Conservation (phyloP, 495 filamentous ascomycete genomes). For the Pyronema omphalodes region DNA sequence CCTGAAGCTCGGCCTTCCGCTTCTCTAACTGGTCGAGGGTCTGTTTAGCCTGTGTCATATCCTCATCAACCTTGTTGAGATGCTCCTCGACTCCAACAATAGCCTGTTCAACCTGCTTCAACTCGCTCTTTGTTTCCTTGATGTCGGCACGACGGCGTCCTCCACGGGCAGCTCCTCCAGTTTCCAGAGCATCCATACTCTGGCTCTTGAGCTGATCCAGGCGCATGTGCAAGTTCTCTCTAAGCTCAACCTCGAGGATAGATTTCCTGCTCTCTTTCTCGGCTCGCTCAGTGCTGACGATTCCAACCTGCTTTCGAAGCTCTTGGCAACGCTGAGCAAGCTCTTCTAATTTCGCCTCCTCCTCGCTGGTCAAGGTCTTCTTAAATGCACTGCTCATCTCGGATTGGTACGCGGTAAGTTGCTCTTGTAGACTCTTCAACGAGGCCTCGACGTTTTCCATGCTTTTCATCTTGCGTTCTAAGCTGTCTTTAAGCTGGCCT, state of each 20-base stretch:
- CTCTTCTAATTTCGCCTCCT: conserved; percentile 62
- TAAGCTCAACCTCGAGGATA: conserved; percentile 61
- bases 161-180: conserved; percentile 28
- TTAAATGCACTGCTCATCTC: conserved; percentile 80
- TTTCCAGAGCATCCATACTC: conserved; percentile 45
- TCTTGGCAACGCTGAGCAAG: conserved; percentile 50
- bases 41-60: conserved; percentile 45
- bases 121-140: conserved; percentile 62
- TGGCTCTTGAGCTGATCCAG: conserved; percentile 73
- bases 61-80: conserved; percentile 49
- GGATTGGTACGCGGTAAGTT: conserved; percentile 50
- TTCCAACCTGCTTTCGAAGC: conserved; percentile 52
- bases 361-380: conserved; percentile 63
- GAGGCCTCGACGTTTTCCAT: conserved; percentile 57
- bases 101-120: conserved; percentile 51
- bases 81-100: conserved; percentile 44
- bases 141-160: conserved; percentile 39
- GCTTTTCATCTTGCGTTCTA: conserved; percentile 51
- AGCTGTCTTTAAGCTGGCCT: conserved; percentile 51
- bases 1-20: conserved; percentile 45
- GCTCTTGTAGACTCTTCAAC: conserved; percentile 55
- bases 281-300: conserved; percentile 50
- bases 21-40: conserved; percentile 43
- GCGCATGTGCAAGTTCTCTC: conserved; percentile 64
- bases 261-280: conserved; percentile 67